Evolutionary conservation across 768 basidiomycete species (phyloP), one percentile per base, ranked within the genome.

Genomic region (Kwoniella pini): DNA sequence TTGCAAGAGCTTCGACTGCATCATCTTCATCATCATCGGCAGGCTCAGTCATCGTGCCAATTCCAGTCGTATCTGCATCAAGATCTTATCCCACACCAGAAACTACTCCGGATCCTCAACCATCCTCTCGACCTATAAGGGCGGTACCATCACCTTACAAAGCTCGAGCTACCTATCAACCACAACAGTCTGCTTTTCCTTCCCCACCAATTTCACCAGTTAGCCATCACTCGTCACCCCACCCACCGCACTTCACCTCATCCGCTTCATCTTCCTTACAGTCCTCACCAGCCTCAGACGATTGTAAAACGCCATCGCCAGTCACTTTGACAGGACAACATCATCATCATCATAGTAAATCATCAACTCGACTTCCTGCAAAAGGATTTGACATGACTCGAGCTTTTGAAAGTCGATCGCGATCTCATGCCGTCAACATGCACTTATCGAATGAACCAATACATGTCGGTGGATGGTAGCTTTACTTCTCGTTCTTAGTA

Each of bases 301-400:
- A 75, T 58, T 75, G 73, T 52, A 72, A 70, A 39, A 75, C 73
- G 4, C 73, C 73, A 15, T 72, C 70, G 11, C 73, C 73, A 31
- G 61, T 75, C 50, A 68, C 72, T 24, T 52, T 75, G 19, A 62
- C 62, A 11, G 46, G 58, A 30, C 38, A 60, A 52, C 50, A 43
- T 31, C 22, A 44, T 21, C 52, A 53, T n/a, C 15, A 38, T 44
- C 50, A 30, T 40, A 36, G 21, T 48, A 58, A 40, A 27, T 26
- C 57, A 13, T 30, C 39, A 17, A 27, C 55, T 17, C 44, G 57
- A 58, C 48, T 31, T 21, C 48, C 55, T 5, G 15, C 44, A 27
- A 57, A 57, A 36, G 55, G 55, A 10, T 53, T 64, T 19, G 65
- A 62, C 28, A 62, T 59, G 60, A 62, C 65, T n/a, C 42, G 57